Evolutionary conservation across 345 rosid species (phyloP).

Genomic region (Hibiscus tridactylites): DNA sequence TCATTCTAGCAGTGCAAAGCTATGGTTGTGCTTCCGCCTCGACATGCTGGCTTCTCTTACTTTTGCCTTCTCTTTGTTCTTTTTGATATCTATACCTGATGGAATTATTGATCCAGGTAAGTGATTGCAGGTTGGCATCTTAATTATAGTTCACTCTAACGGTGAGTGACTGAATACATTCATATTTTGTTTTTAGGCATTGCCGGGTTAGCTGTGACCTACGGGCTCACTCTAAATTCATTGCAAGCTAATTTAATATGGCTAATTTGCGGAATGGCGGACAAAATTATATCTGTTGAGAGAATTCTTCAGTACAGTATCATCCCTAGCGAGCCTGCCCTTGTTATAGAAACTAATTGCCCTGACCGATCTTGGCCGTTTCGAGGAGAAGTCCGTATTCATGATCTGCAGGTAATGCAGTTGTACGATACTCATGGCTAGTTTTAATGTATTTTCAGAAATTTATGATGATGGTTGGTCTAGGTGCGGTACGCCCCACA

Average conservation of each 20-base stretch:
- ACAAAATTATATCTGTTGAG: slow-evolving; percentile 71
- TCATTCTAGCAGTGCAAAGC: slow-evolving; percentile 58
- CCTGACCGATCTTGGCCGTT: slow-evolving; percentile 55
- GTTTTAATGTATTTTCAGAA: neutral
- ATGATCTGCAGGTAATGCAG: slow-evolving; percentile 36
- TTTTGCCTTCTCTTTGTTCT: slow-evolving; percentile 59
- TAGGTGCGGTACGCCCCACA: slow-evolving; percentile 51
- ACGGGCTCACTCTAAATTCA: slow-evolving; percentile 66
- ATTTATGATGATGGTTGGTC: neutral
- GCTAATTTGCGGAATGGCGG: slow-evolving; percentile 61
- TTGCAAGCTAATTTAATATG: slow-evolving; percentile 63
- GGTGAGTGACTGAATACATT: neutral
- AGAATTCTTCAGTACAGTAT: slow-evolving; percentile 51
- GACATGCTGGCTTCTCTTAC: slow-evolving; percentile 58
- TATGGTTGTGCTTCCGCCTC: slow-evolving; percentile 81
- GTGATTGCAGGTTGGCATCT: neutral
- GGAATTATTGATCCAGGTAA: slow-evolving; percentile 68
- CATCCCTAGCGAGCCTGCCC: slow-evolving; percentile 58
- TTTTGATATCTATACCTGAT: slow-evolving; percentile 55
- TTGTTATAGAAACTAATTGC: slow-evolving; percentile 39
- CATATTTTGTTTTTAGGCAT: slow-evolving; percentile 34
- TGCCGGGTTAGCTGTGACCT: slow-evolving; percentile 80
- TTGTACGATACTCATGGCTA: neutral
- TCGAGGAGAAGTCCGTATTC: slow-evolving; percentile 41
- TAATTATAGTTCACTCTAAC: neutral